These are phyloP conservation scores for Rubia balearica DNA, from an alignment of 305 asterid genomes.

Conservation along the genomic window DNA sequence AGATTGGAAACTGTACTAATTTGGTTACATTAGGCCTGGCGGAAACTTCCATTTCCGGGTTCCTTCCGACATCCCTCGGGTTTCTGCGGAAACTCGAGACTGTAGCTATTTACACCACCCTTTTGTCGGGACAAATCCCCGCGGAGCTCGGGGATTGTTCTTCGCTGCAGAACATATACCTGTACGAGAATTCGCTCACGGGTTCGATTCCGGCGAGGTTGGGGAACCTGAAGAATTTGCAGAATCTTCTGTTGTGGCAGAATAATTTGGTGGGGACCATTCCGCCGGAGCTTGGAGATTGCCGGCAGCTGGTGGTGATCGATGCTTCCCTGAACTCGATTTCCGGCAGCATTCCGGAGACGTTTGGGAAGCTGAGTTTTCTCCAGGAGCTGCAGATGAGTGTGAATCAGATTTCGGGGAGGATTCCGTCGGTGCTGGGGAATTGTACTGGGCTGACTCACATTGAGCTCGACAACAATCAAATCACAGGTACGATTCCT, in stretches of 20 bases:
- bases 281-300: conserved; percentile 61
- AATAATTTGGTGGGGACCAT: conserved; percentile 60
- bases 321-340: conserved; percentile 69
- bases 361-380: conserved; percentile 44
- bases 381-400: conserved; percentile 74
- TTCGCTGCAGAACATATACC: conserved; percentile 41
- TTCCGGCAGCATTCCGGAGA: conserved; percentile 57
- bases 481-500: conserved; percentile 72
- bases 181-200: conserved; percentile 67
- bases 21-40: conserved; percentile 65
- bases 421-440: conserved; percentile 58
- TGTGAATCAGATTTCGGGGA: conserved; percentile 68
- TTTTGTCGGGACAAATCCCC: conserved; percentile 79
- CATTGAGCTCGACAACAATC: conserved; percentile 81
- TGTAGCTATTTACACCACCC: conserved; percentile 61
- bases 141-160: conserved; percentile 67
- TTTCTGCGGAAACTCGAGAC: conserved; percentile 51
- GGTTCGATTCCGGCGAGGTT: conserved; percentile 60
- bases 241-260: conserved; percentile 70
- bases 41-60: conserved; percentile 78
- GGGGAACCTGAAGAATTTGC: conserved; percentile 42
- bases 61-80: conserved; percentile 65
- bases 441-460: conserved; percentile 59
- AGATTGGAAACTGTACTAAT: conserved; percentile 67
- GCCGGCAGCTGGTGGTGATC: conserved; percentile 42